Conservation (phyloP, 306 rosid genomes). For the Argentina anserina region DNA sequence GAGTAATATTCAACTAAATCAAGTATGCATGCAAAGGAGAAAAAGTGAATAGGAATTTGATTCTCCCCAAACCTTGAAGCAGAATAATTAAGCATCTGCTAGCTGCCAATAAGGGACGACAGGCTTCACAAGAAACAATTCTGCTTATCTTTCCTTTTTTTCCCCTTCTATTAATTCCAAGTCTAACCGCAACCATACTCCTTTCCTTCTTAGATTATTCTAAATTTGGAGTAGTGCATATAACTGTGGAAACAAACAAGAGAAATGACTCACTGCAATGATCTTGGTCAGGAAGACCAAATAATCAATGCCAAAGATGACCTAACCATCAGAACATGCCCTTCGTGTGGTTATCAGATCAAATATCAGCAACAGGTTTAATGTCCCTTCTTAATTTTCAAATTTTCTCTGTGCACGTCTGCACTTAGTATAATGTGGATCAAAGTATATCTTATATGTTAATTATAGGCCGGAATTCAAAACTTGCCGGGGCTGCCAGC, state of each 20-base stretch:
- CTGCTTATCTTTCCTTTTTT: conserved; percentile 25
- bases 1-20: conserved; percentile 18
- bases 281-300: conserved; percentile 33
- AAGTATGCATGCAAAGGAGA: conserved; percentile 28
- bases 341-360: conserved; percentile 70
- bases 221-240: conserved; percentile 34
- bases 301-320: conserved; percentile 34
- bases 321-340: conserved; percentile 44
- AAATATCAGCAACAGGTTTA: conserved; percentile 60
- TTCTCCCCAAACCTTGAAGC: conserved; percentile 45
- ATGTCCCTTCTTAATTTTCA: not conserved
- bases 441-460: not conserved
- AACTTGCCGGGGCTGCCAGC: conserved; percentile 72
- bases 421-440: not conserved
- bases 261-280: conserved; percentile 56
- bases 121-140: conserved; percentile 34
- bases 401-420: not conserved
- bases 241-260: conserved; percentile 22
- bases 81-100: conserved; percentile 33
- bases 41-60: conserved; percentile 47
- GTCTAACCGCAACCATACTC: conserved; percentile 1
- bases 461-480: conserved; percentile 30
- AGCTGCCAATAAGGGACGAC: not conserved
- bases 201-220: conserved; percentile 27
- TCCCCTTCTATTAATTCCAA: not conserved